Base-by-base conservation (phyloP, 2,329 filamentous ascomycete species). In the Trichophyton mentagrophytes region DNA sequence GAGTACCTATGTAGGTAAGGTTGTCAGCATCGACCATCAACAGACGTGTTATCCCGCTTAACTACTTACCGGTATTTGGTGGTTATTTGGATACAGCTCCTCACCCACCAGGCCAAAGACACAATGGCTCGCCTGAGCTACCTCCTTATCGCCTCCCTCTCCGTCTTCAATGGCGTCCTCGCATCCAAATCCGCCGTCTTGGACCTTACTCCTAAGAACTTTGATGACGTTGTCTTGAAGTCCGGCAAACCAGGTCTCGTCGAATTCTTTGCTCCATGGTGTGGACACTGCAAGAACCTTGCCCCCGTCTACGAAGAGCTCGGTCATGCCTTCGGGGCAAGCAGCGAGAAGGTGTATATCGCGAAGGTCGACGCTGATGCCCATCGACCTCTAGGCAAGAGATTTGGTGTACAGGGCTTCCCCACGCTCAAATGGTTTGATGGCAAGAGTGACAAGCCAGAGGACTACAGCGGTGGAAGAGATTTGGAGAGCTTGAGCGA, bases 231-330 rank as follows among this genome's bases (percentile, higher is more conserved):
- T 60, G 90, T 96, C 65, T 81, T 96, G 63, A 85, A 95, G 73
- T 92, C 89, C 53, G 90, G 90, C 75, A 97, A 95, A 80, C 92
- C 93, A 49, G 91, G 93, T 0, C 85, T 99, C 27, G 90, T 97
- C 68, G 91, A 97, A 75, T 99, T 99, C 83, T 97, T 95, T 72
- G 93, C 93, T 38, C 91, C 92, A 25, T 99, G 93, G 93, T 99
- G 93, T 72, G 95, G 93, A 36, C 93, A 99, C 82, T 99, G 93
- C 89, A 97, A 97, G 83, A 95, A 79, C 71, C 87, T 99, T 38
- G 93, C 93, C 15, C 95, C 93, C 57, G 80, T 95, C 62, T 99
- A 95, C 76, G 93, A 99, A 74, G 89, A 99, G 72, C 85, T 99
- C 49, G 93, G 85, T 55, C 74, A 80, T 57, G 78, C 80, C 47